A percentile compares a stretch with the other conserved stretches of the same genome.
phyloP scores from a whole-genome alignment of 371 early-diverging fungal genomes.

The Saksenaea oblongispora region DNA sequence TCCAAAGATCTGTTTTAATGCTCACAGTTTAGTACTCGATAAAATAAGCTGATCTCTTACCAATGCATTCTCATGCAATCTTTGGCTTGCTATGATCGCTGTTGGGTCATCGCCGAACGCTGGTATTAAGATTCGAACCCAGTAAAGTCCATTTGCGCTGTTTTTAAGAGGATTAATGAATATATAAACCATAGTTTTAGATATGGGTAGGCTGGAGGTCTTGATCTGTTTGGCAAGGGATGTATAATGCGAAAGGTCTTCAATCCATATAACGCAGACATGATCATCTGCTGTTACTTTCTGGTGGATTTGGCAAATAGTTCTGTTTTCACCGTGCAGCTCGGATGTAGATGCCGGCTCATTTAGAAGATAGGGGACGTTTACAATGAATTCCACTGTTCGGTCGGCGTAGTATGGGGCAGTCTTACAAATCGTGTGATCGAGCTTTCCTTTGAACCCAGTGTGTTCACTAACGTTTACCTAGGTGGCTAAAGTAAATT shows the following conservation, averaged over 20 bases:
- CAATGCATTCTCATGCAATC: slow-evolving; percentile 48
- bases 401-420: slow-evolving; percentile 76
- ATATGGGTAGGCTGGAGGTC: slow-evolving; percentile 11
- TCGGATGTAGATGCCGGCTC: slow-evolving; percentile 12
- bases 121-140: slow-evolving; percentile 53
- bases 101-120: slow-evolving; percentile 26
- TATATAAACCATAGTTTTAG: slow-evolving; percentile 52
- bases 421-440: slow-evolving; percentile 52
- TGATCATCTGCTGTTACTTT: slow-evolving; percentile 55
- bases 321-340: slow-evolving; percentile 16
- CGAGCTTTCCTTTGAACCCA: slow-evolving; percentile 69
- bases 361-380: slow-evolving; percentile 64
- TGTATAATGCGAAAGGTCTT: slow-evolving; percentile 47
- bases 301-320: slow-evolving; percentile 33
- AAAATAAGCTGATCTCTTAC: slow-evolving; percentile 18
- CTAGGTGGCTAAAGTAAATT: slow-evolving; percentile 11
- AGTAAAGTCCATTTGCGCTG: slow-evolving; percentile 55
- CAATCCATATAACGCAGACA: slow-evolving; percentile 69
- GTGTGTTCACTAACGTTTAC: slow-evolving; percentile 56
- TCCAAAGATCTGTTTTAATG: slow-evolving; percentile 58
- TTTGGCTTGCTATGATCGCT: slow-evolving; percentile 35
- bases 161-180: slow-evolving; percentile 60
- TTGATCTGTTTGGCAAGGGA: slow-evolving; percentile 37
- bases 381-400: slow-evolving; percentile 70
- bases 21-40: background rate